Evolutionary conservation across 2,329 filamentous ascomycete genomes (phyloP), one percentile per base, ranked within the genome.

Genomic region (Beauveria bassiana): DNA sequence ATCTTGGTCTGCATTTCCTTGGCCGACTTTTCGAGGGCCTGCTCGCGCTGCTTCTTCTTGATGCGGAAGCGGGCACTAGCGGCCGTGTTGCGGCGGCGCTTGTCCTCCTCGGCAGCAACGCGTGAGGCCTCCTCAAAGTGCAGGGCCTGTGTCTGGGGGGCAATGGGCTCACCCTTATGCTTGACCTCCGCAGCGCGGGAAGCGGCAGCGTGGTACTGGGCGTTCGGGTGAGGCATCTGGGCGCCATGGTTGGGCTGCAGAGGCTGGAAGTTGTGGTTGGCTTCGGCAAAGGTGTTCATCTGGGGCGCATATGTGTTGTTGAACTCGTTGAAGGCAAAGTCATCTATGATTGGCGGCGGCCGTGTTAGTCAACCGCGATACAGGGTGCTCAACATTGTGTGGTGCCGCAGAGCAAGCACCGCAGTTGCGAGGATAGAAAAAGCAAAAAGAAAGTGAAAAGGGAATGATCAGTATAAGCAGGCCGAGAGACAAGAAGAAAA

Each of bases 11-110:
- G 85, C 76, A 93, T 90, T 67, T 96, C 91, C 74, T 92, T 91
- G 68, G 91, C 87, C 3, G 86, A 88, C 70, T 86, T 86, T 74
- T 93, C 90, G 58, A 96, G 85, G 9, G 90, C 88, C 74, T 93
- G 89, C 78, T 96, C 91, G 56, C 91, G 88, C 77, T 95, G 90
- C 85, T 96, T 96, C 87, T 96, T 96, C 86, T 96, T 96, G 72
- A 95, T 86, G 63, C 91, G 88, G 82, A 96, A 96, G 55, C 91
- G 88, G 20, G 91, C 91, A 66, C 88, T 92, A 61, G 91, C 91
- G 38, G 91, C 91, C 2, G 92, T 96, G 77, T 96, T 96, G 65
- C 91, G 86, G 63, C 91, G 86, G 55, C 91, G 88, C 78, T 96
- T 96, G 73, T 96, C 91, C 75, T 96, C 91, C 74, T 96, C 91